Percentiles rank a stretch among this genome's conserved stretches.
phyloP scores from a whole-genome alignment of 2,329 filamentous ascomycete species.

The Cladosporium phlei region DNA sequence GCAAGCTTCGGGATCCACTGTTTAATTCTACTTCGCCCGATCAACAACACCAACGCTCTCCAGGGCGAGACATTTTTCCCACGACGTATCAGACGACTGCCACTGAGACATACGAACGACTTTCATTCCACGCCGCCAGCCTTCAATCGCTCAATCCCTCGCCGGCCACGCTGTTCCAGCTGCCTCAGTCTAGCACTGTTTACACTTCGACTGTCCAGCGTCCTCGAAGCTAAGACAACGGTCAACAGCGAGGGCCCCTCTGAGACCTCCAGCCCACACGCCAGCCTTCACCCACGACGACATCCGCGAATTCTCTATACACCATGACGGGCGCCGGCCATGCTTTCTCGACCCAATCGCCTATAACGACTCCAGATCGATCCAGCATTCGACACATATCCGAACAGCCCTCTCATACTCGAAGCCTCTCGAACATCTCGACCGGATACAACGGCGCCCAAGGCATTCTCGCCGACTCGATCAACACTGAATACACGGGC shows the following conservation, averaged over 20 bases:
- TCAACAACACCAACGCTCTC: background rate
- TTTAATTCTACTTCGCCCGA: no score
- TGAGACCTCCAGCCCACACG: slow-evolving; percentile 13
- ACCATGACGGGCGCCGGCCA: slow-evolving; percentile 5
- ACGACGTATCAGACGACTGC: background rate
- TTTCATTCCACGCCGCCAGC: background rate
- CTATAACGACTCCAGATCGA: slow-evolving; percentile 10
- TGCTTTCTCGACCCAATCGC: slow-evolving; percentile 6
- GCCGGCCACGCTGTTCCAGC: background rate
- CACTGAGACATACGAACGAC: background rate
- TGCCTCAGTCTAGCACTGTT: slow-evolving; percentile 1
- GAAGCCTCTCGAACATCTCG: slow-evolving; percentile 11
- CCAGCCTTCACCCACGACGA: slow-evolving; percentile 7
- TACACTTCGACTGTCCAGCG: slow-evolving; percentile 8
- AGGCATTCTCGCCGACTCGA: slow-evolving; percentile 19
- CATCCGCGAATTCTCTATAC: slow-evolving; percentile 10
- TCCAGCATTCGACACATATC: slow-evolving; percentile 11
- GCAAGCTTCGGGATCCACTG: slow-evolving; percentile 3
- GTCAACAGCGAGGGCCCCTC: slow-evolving; percentile 11
- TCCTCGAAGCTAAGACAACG: slow-evolving; percentile 7
- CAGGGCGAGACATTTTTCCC: background rate
- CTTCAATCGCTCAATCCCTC: slow-evolving; percentile 1
- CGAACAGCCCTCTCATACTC: slow-evolving; percentile 5
- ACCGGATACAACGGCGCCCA: slow-evolving; percentile 24
- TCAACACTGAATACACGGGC: slow-evolving; percentile 14